These are phyloP conservation scores for Ustilago lituana DNA, from an alignment of 1,284 basidiomycete genomes.

Conservation along the genomic window DNA sequence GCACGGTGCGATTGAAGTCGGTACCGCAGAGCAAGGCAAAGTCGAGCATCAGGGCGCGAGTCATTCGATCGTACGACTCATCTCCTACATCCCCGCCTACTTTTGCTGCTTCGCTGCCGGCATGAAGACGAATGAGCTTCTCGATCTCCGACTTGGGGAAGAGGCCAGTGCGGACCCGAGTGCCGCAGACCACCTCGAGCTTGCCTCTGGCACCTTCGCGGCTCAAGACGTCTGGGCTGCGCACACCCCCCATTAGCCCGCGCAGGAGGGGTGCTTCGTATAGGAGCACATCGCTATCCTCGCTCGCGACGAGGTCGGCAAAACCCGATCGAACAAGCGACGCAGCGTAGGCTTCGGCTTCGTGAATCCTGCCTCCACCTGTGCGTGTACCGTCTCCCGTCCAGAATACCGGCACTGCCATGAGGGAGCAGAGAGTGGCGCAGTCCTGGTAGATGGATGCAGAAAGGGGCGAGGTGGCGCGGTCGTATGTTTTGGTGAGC, in stretches of 20 bases:
- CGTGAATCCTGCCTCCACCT: constrained; percentile 57
- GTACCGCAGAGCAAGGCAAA: constrained; percentile 66
- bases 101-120: neutral
- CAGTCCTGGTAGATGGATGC: constrained; percentile 50
- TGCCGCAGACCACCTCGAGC: constrained; percentile 56
- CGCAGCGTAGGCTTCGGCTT: constrained; percentile 66
- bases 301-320: constrained; percentile 66
- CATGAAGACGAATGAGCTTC: constrained; percentile 1
- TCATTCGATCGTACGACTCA: constrained; percentile 26
- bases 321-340: constrained; percentile 58
- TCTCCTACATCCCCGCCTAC: neutral
- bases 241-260: constrained; percentile 49
- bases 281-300: constrained; percentile 67
- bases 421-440: constrained; percentile 52
- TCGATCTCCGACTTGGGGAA: constrained; percentile 38
- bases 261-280: constrained; percentile 65
- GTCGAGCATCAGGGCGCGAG: constrained; percentile 51
- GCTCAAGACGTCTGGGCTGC: constrained; percentile 9
- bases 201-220: constrained; percentile 26
- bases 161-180: constrained; percentile 32
- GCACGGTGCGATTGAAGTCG: constrained; percentile 64
- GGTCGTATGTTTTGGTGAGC: constrained; percentile 51
- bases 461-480: constrained; percentile 44
- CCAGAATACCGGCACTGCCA: constrained; percentile 61
- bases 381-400: constrained; percentile 56